Evolutionary conservation across 371 early-diverging fungal genomes (phyloP), one percentile per base, ranked within the genome.

Genomic region (Syncephalastrum contaminatum): DNA sequence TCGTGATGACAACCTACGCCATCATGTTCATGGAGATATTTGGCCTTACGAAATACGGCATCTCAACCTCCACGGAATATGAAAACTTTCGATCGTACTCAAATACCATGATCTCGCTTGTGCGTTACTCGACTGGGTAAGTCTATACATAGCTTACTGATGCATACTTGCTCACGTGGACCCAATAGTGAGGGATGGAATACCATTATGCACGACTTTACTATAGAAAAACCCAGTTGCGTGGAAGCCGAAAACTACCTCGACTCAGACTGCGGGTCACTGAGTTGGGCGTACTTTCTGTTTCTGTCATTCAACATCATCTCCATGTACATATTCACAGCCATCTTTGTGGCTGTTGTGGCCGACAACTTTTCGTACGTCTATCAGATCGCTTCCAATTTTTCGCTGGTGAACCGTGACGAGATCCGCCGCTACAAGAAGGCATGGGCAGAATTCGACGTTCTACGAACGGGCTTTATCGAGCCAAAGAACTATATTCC

Each of bases 21-120:
- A 84, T 89, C 54, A 80, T 87, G 79, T 88, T 86, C 64, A 79
- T 84, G 73, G 85, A 87, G 61, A 81, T 88, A 15, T 89, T 86
- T 72, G 87, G 87, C 2, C 59, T 88, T 54, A 87, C 89, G 4
- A 72, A 76, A 25, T 83, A 76, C 58, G 89, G 89, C 15, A 65
- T 69, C 1, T 75, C 75, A 49, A 81, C 82, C 7, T 69, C 71
- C 2, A 61, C 68, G 1, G 80, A 80, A 24, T 74, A 86, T 58
- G 79, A 82, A 52, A 87, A 89, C 60, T 89, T 89, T 57, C 62
- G 87, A 41, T 60, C 69, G 19, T 80, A 80, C 63, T 67, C 80
- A 18, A 73, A 64, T 18, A 71, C 88, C 1, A 56, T 89, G 60
- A 73, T 85, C n/a, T 80, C 83, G 27, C 74, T 88, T 53, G 72